Conservation (phyloP, 441 rosid species). For the Adansonia grandidieri region DNA sequence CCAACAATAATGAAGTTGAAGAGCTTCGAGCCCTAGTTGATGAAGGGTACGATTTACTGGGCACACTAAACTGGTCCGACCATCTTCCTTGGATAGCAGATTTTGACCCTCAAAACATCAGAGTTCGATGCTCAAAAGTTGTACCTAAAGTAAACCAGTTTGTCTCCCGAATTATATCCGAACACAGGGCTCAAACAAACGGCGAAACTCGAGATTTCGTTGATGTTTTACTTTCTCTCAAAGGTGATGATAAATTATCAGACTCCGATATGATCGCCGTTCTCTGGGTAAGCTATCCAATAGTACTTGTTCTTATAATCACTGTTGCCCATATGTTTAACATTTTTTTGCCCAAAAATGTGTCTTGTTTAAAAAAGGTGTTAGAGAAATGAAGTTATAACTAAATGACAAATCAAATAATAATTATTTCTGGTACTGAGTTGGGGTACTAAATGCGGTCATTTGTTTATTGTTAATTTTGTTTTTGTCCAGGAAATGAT, state of each 20-base stretch:
- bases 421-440: conserved; percentile 5
- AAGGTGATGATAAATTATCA: conserved; percentile 58
- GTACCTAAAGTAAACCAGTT: conserved; percentile 71
- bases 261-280: conserved; percentile 83
- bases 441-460: conserved; percentile 24
- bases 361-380: background rate
- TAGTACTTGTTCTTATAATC: background rate
- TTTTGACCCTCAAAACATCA: conserved; percentile 76
- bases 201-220: conserved; percentile 56
- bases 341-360: background rate
- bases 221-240: conserved; percentile 66
- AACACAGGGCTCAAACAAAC: conserved; percentile 42
- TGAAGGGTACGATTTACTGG: conserved; percentile 77
- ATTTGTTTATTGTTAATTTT: background rate
- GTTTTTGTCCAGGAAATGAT: conserved; percentile 57
- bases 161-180: conserved; percentile 56
- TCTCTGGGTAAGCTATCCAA: conserved; percentile 69
- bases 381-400: background rate
- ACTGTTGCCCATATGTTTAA: background rate
- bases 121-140: conserved; percentile 69
- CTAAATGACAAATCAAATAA: conserved; percentile 8
- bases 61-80: conserved; percentile 80
- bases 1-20: conserved; percentile 46
- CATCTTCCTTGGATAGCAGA: conserved; percentile 75
- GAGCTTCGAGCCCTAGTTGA: conserved; percentile 62